Base-by-base conservation (phyloP, 2,329 filamentous ascomycete genomes). In the Domatiomyces catenatus region DNA sequence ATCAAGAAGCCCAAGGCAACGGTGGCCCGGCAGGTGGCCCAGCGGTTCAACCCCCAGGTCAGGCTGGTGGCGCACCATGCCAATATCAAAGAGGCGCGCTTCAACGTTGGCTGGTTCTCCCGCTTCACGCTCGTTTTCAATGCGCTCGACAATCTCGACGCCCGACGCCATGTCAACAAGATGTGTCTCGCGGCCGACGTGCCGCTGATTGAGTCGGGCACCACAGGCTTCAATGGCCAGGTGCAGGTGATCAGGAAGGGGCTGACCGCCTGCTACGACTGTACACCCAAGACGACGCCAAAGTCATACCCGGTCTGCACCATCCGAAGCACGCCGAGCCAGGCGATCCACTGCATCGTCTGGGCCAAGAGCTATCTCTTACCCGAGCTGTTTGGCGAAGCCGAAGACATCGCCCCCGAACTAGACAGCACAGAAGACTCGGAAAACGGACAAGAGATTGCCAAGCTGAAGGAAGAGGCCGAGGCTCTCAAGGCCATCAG, bases 311-410 rank as follows among this genome's bases (percentile, higher is more conserved):
- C 92, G 1, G 89, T 96, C 43, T 98, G 92, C 70, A 98, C 92
- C 1, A 96, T 98, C 60, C 80, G 92, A 65, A 95, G 87, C 66
- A 98, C 89, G 0, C 92, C 92, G 0, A 94, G 85, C 57, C 90
- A 96, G 61, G 86, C 90, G 0, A 96, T 98, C 44, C 92, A 98
- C 68, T 96, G 92, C 70, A 98, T 98, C 54, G 90, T 98, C 1
- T 98, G 92, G 92, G 90, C 79, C 18, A 98, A 96, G 70, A 94
- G 88, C 65, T 98, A 96, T 65, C 75, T 98, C 7, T 77, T 98
- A 54, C 92, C 87, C 74, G 92, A 98, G 66, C 81, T 98, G 6
- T 98, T 95, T 60, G 92, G 92, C 17, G 79, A 80, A 2, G 93
- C 87, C 59, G 90, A 96, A 66, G 87, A 95, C 54, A 84, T 90